Evolutionary conservation across 768 basidiomycete genomes (phyloP).

Genomic region (Amanita pseudoporphyria): DNA sequence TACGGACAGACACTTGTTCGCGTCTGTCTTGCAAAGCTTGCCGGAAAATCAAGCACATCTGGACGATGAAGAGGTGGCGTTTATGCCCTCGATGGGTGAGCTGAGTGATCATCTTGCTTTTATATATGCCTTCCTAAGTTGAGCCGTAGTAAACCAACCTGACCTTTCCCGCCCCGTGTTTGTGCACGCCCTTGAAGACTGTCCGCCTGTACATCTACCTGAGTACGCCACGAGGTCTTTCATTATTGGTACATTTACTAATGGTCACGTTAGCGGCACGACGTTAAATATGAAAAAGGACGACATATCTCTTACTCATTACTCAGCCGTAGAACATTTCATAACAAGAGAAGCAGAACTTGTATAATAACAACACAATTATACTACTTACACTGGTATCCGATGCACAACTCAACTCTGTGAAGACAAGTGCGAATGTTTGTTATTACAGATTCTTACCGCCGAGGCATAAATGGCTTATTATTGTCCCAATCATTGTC

Average conservation of each 20-base stretch:
- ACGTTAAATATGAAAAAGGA: conserved; percentile 68
- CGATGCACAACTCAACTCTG: neutral
- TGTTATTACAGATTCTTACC: conserved; percentile 12
- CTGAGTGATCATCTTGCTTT: conserved; percentile 25
- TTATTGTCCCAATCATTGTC: conserved; percentile 35
- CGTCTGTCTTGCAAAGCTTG: conserved; percentile 75
- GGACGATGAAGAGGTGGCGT: conserved; percentile 55
- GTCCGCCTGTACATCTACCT: conserved; percentile 56
- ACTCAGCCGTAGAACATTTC: conserved; percentile 65
- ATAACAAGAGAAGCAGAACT: conserved; percentile 65
- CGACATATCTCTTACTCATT: conserved; percentile 74
- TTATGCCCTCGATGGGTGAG: conserved; percentile 71
- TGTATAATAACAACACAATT: conserved; percentile 32
- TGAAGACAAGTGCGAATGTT: conserved; percentile 1
- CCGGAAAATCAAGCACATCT: conserved; percentile 70
- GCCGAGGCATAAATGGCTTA: conserved; percentile 31
- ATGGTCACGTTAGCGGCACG: conserved; percentile 38
- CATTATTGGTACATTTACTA: neutral
- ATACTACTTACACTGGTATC: conserved; percentile 1
- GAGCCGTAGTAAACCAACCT: conserved; percentile 58
- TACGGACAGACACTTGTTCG: conserved; percentile 66
- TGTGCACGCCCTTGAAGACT: conserved; percentile 64
- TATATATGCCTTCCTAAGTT: neutral
- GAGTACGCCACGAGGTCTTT: conserved; percentile 37
- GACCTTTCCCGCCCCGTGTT: conserved; percentile 74